Evolutionary conservation across 768 basidiomycete species (phyloP), one percentile per base, ranked within the genome.

Genomic region (Ephemerocybe angulata): DNA sequence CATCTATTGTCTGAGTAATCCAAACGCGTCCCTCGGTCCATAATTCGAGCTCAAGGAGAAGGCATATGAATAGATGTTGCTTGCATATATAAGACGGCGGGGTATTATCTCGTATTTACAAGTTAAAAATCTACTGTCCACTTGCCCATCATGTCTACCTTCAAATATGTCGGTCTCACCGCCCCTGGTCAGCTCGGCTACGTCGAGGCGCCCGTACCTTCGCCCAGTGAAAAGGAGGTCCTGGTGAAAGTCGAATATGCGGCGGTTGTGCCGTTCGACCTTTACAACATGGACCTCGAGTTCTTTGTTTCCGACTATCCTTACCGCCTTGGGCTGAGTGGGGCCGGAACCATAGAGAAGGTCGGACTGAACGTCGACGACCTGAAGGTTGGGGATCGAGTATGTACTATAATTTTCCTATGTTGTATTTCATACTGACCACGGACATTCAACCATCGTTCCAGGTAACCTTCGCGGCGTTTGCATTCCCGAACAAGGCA

Each of bases 181-280:
- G 57, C 73, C 31, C 62, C 68, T 53, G 71, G 74, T 4, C 59
- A 66, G 7, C 57, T 76, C 30, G 72, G 73, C 24, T 67, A 61
- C 3, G 69, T 76, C 24, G 66, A 71, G 43, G 65, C 75, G 8
- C 56, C 67, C 2, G 78, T 76, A 2, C 57, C 59, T 15, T 54
- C 55, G 7, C 76, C 76, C 5, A 63, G 61, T n/a, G 55, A 63
- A 6, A 71, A 63, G 17, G 67, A 77, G 53, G 69, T 80, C 19
- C 66, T 72, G 19, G 47, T 80, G 44, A 72, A 74, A 60, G 73
- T 76, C 7, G 68, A 66, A 44, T 76, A 74, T 54, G 67, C 71
- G 1, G 60, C 73, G 19, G 65, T 78, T 63, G 69, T 72, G 31
- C 63, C 76, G 2, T 69, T 72, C 52, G 77, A 78, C 54, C 66